Base-by-base conservation (phyloP, 2,329 filamentous ascomycete genomes). In the Aspergillus fijiensis region DNA sequence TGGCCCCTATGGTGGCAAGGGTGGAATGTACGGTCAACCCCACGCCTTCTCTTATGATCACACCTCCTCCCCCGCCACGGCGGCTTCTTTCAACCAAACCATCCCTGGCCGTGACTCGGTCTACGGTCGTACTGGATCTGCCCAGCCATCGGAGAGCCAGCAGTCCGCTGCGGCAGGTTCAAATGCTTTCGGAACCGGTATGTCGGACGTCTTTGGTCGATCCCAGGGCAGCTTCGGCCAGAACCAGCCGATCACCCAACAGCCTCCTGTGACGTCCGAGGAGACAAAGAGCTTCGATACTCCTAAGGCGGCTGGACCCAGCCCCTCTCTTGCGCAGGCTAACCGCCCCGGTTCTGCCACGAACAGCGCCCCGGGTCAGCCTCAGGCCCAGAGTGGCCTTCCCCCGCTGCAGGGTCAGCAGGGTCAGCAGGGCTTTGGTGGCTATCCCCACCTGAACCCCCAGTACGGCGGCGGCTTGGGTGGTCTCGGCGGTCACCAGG, bases 1-100 rank as follows among this genome's bases (percentile, higher is more conserved):
- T 63, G 80, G 72, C 42, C 79, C 78, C 16, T 86, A 84, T 61
- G 82, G 81, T 56, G 82, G 81, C 57, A 84, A 84, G 66, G 84
- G 81, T 64, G 82, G 80, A 66, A 86, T 87, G 83, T 88, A 89
- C 68, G 84, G 81, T 33, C 86, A 87, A 67, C 84, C 85, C 65
- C 84, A 87, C 66, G 81, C 77, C 58, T 89, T 88, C 71, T 84
- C 84, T 9, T 87, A 85, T 67, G 87, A 89, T 49, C 85, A 89
- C 70, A 83, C 85, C 2, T 84, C 86, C 16, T 87, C 87, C 23
- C 86, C 87, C 11, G 86, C 84, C 35, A 87, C 85, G 62, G 81
- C 81, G 23, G 81, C 80, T 51, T 72, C 67, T 57, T 80, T 79
- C 66, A 76, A 74, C 65, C 76, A 77, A 60, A 67, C 68, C 51